Evolutionary conservation across 441 rosid genomes (phyloP).

Genomic region (Viola pubescens): DNA sequence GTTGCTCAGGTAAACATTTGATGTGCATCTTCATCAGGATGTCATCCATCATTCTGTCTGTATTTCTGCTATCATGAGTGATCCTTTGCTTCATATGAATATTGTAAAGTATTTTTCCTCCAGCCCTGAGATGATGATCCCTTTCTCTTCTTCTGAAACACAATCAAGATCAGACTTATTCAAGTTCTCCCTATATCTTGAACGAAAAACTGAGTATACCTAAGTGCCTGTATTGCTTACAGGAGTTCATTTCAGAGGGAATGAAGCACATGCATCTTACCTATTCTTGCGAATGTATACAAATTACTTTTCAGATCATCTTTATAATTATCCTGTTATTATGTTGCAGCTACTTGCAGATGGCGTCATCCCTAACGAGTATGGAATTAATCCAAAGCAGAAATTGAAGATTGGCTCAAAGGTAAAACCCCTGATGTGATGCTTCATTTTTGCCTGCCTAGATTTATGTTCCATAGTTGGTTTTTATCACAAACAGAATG

Average conservation of each 20-base stretch:
- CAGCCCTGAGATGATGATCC: neutral
- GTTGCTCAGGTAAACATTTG: slow-evolving; percentile 80
- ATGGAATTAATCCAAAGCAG: slow-evolving; percentile 97
- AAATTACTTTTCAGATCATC: slow-evolving; percentile 8
- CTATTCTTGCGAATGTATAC: neutral
- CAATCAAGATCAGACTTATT: neutral
- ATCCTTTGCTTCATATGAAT: slow-evolving; percentile 1
- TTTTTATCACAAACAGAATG: too few species aligned
- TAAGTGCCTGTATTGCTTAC: neutral
- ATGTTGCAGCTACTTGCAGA: slow-evolving; percentile 88
- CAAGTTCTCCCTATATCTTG: neutral
- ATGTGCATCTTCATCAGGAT: neutral
- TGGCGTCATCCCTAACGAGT: slow-evolving; percentile 99
- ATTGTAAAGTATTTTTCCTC: neutral
- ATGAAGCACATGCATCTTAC: neutral
- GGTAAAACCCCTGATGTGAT: slow-evolving; percentile 32
- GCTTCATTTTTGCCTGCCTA: slow-evolving; percentile 1
- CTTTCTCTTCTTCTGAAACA: too few species aligned
- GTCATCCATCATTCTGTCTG: neutral
- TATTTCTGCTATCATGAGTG: neutral
- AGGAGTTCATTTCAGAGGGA: slow-evolving; percentile 1
- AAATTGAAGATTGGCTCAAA: slow-evolving; percentile 97
- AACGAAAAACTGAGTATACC: neutral
- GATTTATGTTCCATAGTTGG: neutral
- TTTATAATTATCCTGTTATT: slow-evolving; percentile 10